These are phyloP conservation scores for Pyrenophora teres DNA, from an alignment of 2,329 filamentous ascomycete species.

Conservation along the genomic window DNA sequence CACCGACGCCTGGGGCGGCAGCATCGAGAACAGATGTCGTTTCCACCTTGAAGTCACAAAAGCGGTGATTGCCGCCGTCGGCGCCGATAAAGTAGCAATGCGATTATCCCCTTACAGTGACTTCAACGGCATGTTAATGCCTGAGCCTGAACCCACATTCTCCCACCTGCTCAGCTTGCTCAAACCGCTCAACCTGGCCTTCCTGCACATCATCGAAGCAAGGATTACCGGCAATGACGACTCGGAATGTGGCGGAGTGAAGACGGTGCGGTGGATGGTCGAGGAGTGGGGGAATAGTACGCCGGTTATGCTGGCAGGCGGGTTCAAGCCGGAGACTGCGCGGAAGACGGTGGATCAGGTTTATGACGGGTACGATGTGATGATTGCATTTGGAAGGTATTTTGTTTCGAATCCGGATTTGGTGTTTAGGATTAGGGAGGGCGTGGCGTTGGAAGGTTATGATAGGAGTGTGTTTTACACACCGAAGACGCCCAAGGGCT, in stretches of 20 bases:
- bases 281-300: slow-evolving; percentile 8
- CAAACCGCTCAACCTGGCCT: slow-evolving; percentile 2
- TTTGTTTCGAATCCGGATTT: slow-evolving; percentile 55
- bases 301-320: slow-evolving; percentile 47
- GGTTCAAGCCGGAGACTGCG: slow-evolving; percentile 44
- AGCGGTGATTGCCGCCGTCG: slow-evolving; percentile 56
- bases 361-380: slow-evolving; percentile 38
- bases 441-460: slow-evolving; percentile 48
- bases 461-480: slow-evolving; percentile 36
- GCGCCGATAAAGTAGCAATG: slow-evolving; percentile 60
- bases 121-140: slow-evolving; percentile 68
- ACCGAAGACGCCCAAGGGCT: slow-evolving; percentile 18
- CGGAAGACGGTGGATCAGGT: slow-evolving; percentile 39
- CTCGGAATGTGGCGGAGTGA: slow-evolving; percentile 17
- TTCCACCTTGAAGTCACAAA: slow-evolving; percentile 59
- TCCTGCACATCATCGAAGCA: slow-evolving; percentile 9
- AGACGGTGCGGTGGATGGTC: slow-evolving; percentile 19
- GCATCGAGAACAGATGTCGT: slow-evolving; percentile 55
- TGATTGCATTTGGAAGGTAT: slow-evolving; percentile 51
- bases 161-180: not conserved
- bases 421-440: slow-evolving; percentile 49
- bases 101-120: slow-evolving; percentile 64
- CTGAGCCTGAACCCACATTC: slow-evolving; percentile 48
- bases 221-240: slow-evolving; percentile 18
- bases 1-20: slow-evolving; percentile 54